These are phyloP conservation scores for Neurospora crassa DNA, from an alignment of 2,329 filamentous ascomycete genomes.

Conservation along the genomic window DNA sequence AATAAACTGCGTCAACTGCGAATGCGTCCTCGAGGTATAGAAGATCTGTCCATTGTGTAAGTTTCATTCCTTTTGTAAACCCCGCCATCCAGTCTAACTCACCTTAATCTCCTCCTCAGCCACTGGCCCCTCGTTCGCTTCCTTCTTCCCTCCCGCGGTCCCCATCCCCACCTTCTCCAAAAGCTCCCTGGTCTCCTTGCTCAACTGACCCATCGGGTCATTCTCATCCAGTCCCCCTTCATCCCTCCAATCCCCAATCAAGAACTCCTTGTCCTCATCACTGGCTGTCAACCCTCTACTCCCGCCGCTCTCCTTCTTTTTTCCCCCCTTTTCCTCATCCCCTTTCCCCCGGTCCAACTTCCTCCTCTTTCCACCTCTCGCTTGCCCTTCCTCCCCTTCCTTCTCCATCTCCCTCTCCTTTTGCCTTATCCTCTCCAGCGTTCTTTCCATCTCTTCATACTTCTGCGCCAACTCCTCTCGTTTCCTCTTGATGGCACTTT, in stretches of 20 bases:
- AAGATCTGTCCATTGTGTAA: slow-evolving; percentile 48
- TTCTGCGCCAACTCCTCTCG: slow-evolving; percentile 54
- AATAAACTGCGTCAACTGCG: slow-evolving; percentile 81
- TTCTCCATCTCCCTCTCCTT: slow-evolving; percentile 50
- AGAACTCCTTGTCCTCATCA: slow-evolving; percentile 58
- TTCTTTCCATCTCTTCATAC: slow-evolving; percentile 66
- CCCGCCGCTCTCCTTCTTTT: slow-evolving; percentile 12
- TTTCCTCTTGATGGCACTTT: slow-evolving; percentile 63
- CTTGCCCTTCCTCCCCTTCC: slow-evolving; percentile 32
- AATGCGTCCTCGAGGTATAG: slow-evolving; percentile 89
- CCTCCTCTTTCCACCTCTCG: slow-evolving; percentile 31
- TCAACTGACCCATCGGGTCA: slow-evolving; percentile 45
- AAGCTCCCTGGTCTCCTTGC: slow-evolving; percentile 64
- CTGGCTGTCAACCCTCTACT: background rate
- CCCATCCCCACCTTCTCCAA: slow-evolving; percentile 56
- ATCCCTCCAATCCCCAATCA: slow-evolving; percentile 60
- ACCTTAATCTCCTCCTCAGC: slow-evolving; percentile 61
- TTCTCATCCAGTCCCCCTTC: slow-evolving; percentile 22
- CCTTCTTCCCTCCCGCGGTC: slow-evolving; percentile 14
- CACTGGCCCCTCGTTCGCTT: slow-evolving; percentile 33
- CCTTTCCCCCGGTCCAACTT: slow-evolving; percentile 6
- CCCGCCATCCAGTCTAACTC: slow-evolving; percentile 3
- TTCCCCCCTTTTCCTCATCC: slow-evolving; percentile 17
- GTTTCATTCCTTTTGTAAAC: background rate
- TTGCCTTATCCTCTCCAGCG: slow-evolving; percentile 55